Evolutionary conservation across 768 basidiomycete genomes (phyloP).

Genomic region (Exidia glandulosa): DNA sequence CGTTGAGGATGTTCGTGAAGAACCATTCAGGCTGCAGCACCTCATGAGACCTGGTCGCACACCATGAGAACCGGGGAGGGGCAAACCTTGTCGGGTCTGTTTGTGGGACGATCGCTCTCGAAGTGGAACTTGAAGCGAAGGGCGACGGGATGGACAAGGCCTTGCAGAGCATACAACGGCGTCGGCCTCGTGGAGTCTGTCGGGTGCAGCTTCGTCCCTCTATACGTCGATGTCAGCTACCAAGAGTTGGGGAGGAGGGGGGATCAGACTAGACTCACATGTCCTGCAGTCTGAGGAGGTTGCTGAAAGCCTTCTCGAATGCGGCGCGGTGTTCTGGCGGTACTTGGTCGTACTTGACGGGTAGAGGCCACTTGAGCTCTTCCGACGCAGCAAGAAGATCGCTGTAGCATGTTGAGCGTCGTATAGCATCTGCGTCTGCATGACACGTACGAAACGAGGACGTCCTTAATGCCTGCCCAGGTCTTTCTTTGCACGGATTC

Average conservation of each 20-base stretch:
- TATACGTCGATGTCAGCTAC: slow-evolving; percentile 1
- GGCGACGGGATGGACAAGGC: slow-evolving; percentile 71
- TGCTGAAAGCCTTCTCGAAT: slow-evolving; percentile 72
- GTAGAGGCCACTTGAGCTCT: slow-evolving; percentile 74
- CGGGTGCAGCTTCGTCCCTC: slow-evolving; percentile 1
- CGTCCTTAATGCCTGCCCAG: slow-evolving; percentile 64
- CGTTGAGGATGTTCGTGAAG: slow-evolving; percentile 82
- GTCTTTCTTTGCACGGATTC: slow-evolving; percentile 53
- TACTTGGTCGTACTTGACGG: slow-evolving; percentile 49
- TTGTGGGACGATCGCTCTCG: slow-evolving; percentile 79
- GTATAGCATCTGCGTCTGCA: background rate
- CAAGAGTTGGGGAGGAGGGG: too few relatives aligned
- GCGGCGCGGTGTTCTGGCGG: slow-evolving; percentile 38
- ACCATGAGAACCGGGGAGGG: background rate
- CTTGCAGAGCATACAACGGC: slow-evolving; percentile 76
- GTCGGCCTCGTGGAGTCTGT: slow-evolving; percentile 26
- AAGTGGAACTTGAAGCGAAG: slow-evolving; percentile 94
- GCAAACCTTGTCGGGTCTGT: slow-evolving; percentile 80
- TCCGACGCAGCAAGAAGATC: slow-evolving; percentile 55
- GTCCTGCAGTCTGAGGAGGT: slow-evolving; percentile 64
- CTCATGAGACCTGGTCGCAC: background rate
- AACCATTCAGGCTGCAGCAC: slow-evolving; percentile 85
- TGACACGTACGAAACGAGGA: slow-evolving; percentile 48
- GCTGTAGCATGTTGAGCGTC: slow-evolving; percentile 31
- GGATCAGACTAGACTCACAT: slow-evolving; percentile 62